Percentiles rank a stretch among this genome's conserved stretches.
phyloP scores from a whole-genome alignment of 768 basidiomycete genomes.

The Phaffia tasmanica region DNA sequence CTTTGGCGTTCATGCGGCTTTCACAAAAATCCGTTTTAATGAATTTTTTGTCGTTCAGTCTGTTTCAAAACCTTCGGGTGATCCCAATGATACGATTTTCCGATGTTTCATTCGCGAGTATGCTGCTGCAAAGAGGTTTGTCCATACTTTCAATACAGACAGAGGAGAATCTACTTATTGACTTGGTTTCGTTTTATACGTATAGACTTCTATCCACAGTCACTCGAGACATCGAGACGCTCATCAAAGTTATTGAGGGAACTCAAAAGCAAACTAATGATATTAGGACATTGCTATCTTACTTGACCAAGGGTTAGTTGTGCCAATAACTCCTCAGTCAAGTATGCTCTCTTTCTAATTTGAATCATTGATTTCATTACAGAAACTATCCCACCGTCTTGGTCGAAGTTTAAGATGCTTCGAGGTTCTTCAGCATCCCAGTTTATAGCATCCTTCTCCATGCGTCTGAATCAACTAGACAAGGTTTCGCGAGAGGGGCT shows the following conservation, averaged over 20 bases:
- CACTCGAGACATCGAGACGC: conserved; percentile 64
- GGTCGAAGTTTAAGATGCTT: conserved; percentile 79
- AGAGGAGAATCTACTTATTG: neutral
- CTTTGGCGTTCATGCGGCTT: neutral
- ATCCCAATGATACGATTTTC: conserved; percentile 66
- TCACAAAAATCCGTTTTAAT: conserved; percentile 23
- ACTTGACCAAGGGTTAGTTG: conserved; percentile 70
- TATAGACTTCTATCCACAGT: conserved; percentile 66
- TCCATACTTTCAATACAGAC: too few relatives aligned
- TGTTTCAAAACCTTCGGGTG: conserved; percentile 55
- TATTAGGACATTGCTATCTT: conserved; percentile 77
- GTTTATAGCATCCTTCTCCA: conserved; percentile 72
- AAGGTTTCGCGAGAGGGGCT: conserved; percentile 58
- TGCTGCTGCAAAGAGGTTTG: conserved; percentile 47
- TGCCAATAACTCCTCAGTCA: neutral
- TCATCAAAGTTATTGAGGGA: conserved; percentile 74
- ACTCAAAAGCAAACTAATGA: conserved; percentile 92
- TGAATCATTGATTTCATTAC: conserved; percentile 12
- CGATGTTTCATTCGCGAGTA: conserved; percentile 82
- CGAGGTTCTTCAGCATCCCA: conserved; percentile 68
- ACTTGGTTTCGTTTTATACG: neutral
- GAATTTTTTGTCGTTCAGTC: conserved; percentile 40
- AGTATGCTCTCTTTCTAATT: neutral
- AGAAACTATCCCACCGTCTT: conserved; percentile 82
- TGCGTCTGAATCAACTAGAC: conserved; percentile 73